Conservation (phyloP, 2,329 filamentous ascomycete species). For the Arachnomyces sp. region DNA sequence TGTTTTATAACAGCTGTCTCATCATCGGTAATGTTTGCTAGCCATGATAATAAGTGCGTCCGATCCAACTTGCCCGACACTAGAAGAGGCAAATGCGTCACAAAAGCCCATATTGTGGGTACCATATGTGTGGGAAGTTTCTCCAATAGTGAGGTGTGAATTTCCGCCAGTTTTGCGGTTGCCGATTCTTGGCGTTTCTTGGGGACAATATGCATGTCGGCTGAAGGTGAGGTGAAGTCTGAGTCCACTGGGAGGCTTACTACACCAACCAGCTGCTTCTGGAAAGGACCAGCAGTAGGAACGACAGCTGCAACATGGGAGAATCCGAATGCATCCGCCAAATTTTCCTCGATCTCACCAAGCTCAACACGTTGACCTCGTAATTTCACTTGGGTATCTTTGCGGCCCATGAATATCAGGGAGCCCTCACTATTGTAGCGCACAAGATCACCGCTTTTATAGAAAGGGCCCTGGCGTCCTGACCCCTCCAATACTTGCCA, state of each 20-base stretch:
- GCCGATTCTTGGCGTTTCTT: slow-evolving; percentile 15
- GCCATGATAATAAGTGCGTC: slow-evolving; percentile 8
- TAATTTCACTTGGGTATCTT: slow-evolving; percentile 22
- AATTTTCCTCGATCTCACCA: slow-evolving; percentile 19
- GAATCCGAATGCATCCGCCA: slow-evolving; percentile 8
- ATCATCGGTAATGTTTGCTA: slow-evolving; percentile 8
- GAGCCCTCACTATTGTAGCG: slow-evolving; percentile 17
- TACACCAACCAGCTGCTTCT: slow-evolving; percentile 14
- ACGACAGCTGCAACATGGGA: slow-evolving; percentile 13
- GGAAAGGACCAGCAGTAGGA: slow-evolving; percentile 23
- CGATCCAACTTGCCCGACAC: slow-evolving; percentile 20
- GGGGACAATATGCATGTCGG: slow-evolving; percentile 13
- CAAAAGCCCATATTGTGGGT: slow-evolving; percentile 15
- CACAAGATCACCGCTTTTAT: slow-evolving; percentile 23
- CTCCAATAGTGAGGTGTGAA: slow-evolving; percentile 10
- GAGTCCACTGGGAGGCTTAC: slow-evolving; percentile 15
- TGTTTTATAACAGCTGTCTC: too few species aligned
- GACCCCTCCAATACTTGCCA: neutral
- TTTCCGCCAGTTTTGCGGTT: slow-evolving; percentile 1
- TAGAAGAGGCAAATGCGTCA: slow-evolving; percentile 16
- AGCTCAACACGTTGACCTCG: slow-evolving; percentile 22
- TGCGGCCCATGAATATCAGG: slow-evolving; percentile 20
- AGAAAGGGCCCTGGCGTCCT: slow-evolving; percentile 12
- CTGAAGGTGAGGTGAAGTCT: slow-evolving; percentile 5
- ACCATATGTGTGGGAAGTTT: slow-evolving; percentile 20